These are phyloP conservation scores for Fraxinus floribunda DNA, from an alignment of 305 asterid species.

Conservation along the genomic window DNA sequence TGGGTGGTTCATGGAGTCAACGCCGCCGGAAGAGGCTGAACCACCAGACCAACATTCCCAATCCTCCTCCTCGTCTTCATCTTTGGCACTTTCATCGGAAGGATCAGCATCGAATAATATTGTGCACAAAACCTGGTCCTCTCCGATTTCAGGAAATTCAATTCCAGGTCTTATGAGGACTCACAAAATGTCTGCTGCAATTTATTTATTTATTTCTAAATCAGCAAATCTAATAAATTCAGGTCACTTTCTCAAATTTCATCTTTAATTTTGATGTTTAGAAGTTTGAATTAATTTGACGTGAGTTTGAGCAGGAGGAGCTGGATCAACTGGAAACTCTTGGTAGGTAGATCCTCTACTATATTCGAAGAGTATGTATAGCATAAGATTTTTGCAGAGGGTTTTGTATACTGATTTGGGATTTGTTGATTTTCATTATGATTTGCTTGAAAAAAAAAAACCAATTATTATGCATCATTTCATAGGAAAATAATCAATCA, in stretches of 20 bases:
- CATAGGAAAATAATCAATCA: background rate
- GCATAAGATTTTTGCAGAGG: background rate
- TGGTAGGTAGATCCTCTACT: constrained; percentile 51
- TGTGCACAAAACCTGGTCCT: constrained; percentile 6
- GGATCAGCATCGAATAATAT: background rate
- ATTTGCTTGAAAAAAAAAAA: too few species aligned
- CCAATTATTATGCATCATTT: background rate
- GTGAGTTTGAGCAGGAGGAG: constrained; percentile 50
- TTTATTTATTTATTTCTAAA: constrained; percentile 43
- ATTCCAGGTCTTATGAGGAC: constrained; percentile 57
- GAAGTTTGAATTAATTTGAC: background rate
- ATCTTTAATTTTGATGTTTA: background rate
- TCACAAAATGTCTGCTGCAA: constrained; percentile 70
- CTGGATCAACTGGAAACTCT: constrained; percentile 61
- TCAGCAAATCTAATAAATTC: constrained; percentile 65
- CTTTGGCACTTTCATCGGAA: constrained; percentile 20
- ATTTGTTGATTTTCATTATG: too few species aligned
- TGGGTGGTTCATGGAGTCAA: constrained; percentile 37
- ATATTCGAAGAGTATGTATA: constrained; percentile 54
- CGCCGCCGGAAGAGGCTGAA: constrained; percentile 37
- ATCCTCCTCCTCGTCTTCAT: constrained; percentile 22
- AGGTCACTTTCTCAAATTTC: constrained; percentile 33
- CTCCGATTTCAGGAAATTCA: constrained; percentile 22
- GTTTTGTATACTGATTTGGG: background rate
- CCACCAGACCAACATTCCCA: constrained; percentile 19